Evolutionary conservation across 495 filamentous ascomycete species (phyloP), one percentile per base, ranked within the genome.

Genomic region (Trichocladium antarcticum): DNA sequence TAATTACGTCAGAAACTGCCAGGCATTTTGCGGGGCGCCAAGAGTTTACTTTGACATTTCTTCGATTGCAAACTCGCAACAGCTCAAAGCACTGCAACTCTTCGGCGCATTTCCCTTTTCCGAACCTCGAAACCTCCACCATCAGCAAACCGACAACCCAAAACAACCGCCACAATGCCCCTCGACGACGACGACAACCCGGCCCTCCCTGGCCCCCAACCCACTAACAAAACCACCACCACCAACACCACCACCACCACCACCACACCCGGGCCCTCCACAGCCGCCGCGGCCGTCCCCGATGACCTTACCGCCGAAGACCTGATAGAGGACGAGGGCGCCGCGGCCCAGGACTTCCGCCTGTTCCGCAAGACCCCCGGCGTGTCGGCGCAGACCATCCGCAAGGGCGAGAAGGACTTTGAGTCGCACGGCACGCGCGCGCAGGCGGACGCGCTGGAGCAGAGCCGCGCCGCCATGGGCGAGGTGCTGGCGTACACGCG

Each of bases 391-490:
- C 69, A 68, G 60, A 62, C 67, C 5, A 65, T 74, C 44, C 68
- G 72, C 16, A 63, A 62, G 35, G 92, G 92, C 41, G 85, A 92
- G 60, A 98, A 98, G 64, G 92, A 98, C 70, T 98, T 96, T 64
- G 92, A 96, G 66, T 78, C 85, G 12, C 86, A 97, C 64, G 86
- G 83, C 48, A 97, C 92, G 12, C 70, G 77, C 38, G 78, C 82
- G 46, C 92, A 98, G 66, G 77, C 79, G 53, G 67, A 75, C 43
- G 75, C 82, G 20, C 82, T 98, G 40, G 78, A 80, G 52, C 79
- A 83, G 19, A 90, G 86, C 22, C 80, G 90, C n/a, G 69, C 74
- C 47, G 92, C 89, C 0, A 95, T 98, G 89, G 81, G 90, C 65
- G 80, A 87, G 57, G 89, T 88, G 6, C 76, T 98, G 53, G 74